Base-by-base conservation (phyloP, 768 basidiomycete genomes). In the Amanita inopinata region DNA sequence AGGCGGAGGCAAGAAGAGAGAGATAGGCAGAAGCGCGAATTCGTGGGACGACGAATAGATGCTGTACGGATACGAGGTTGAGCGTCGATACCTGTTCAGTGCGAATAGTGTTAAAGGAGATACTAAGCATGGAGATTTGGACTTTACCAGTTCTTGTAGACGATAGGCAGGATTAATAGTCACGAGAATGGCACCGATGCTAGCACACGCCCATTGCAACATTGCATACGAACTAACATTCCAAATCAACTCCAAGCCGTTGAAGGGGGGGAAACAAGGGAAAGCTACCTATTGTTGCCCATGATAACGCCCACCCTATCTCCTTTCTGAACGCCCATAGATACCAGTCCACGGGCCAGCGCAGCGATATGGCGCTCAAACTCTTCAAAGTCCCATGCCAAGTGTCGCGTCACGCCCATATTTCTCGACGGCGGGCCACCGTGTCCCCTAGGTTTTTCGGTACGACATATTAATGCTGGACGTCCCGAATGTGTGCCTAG, bases 151-250 rank as follows among this genome's bases (percentile, higher is more conserved):
- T 54, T 91, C 87, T 24, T 70, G 66, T 4, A 78, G 50, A 19
- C 80, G 74, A 55, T 86, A 89, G 0, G 86, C 83, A 2, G 87
- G 88, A 50, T 91, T 91, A 34, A 90, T 67, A 5, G 87, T 88
- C 15, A 84, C 85, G 25, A 89, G 60, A 41, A 89, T 77, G 9
- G 83, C 86, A n/a, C 87, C 87, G 45, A 88, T 70, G 38, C 74
- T 76, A n/a, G 85, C 83, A 46, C 82, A 84, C 2, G 87, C 87
- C 87, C 85, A 89, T 51, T 91, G 87, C 17, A 89, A 61, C 63
- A 74, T 67, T 0, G 85, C 85, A 56, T 91, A 91, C 12, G 83
- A 67, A 53, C 86, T 88, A 48, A 47, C 22, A 33, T 43, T 22
- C 36, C 5, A 17, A 32, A 23, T 38, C 23, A 40, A 14, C 25